A percentile compares a stretch with the other conserved stretches of the same genome.
phyloP scores from a whole-genome alignment of 441 rosid species.

The Caryocar brasiliense region DNA sequence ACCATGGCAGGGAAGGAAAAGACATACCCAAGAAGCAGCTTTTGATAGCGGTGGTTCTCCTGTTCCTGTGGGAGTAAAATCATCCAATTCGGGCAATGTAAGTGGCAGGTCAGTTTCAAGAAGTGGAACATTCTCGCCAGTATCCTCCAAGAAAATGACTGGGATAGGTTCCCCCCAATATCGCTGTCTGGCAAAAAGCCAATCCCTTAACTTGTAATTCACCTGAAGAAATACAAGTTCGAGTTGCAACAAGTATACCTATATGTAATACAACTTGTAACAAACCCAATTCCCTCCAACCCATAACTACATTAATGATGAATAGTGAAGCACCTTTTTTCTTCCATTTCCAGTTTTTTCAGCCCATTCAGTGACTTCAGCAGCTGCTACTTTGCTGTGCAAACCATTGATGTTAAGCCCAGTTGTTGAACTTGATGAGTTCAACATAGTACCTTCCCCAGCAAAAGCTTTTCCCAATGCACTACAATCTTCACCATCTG shows the following conservation, averaged over 20 bases:
- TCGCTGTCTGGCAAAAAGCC: conserved; percentile 99
- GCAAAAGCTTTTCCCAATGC: conserved; percentile 47
- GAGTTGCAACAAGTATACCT: not conserved
- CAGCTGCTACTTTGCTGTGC: conserved; percentile 57
- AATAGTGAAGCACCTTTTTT: conserved; percentile 51
- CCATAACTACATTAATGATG: not conserved
- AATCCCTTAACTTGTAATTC: conserved; percentile 87
- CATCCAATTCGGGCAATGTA: conserved; percentile 76
- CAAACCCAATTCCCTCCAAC: not conserved
- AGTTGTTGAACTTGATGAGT: conserved; percentile 46
- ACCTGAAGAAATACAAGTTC: conserved; percentile 40
- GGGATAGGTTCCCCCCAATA: conserved; percentile 99
- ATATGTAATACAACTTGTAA: not conserved
- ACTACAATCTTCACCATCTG: conserved; percentile 27
- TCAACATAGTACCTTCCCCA: conserved; percentile 48
- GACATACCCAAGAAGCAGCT: conserved; percentile 70
- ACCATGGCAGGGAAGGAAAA: not conserved
- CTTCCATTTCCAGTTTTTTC: conserved; percentile 69
- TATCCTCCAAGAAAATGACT: conserved; percentile 59
- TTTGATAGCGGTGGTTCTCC: conserved; percentile 93
- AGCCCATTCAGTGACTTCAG: conserved; percentile 73
- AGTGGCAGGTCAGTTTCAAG: conserved; percentile 78
- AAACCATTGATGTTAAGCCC: conserved; percentile 83
- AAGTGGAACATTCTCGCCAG: conserved; percentile 58
- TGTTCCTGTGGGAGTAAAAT: conserved; percentile 87